Evolutionary conservation across 306 rosid species (phyloP), one percentile per base, ranked within the genome.

Genomic region (Cicer chorassanicum): DNA sequence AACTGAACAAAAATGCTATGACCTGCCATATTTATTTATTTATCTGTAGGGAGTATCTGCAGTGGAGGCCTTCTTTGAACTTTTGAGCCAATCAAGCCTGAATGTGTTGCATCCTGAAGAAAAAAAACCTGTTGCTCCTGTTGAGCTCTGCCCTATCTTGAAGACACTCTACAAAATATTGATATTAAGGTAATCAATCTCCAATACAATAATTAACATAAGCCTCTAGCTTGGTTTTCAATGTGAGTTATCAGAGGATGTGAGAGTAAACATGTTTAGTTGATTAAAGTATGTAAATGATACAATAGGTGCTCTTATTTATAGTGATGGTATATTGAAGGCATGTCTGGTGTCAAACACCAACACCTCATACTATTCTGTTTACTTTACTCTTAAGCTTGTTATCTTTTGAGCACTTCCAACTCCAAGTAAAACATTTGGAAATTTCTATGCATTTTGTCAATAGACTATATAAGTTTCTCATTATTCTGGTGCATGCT

Each of bases 61-160:
- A 19, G 96, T 93, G 70, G 72, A 83, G 39, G 97, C 93, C 60
- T 91, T 93, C 77, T 93, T 86, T 73, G 87, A 91, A 81, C 90
- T 91, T 80, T 81, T 93, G 71, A 93, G 98, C 70, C 98, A 93
- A 72, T 84, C 98, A 0, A 89, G 97, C 88, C 77, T 93, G 63
- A 93, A 87, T 72, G 93, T 93, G 9, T 59, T 84, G 75, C 98
- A 93, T 82, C 98, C 98, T 39, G 97, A 89, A 72, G 96, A 84
- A 77, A 89, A 93, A 45, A 93, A 89, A 78, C 96, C 77, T 6
- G 98, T 93, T 50, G 97, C 98, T 70, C 97, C 98, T 14, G 97
- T 88, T 19, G 92, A 93, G 79, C 92, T 93, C 29, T 93, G 97
- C 84, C 98, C 98, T 29, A 91, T 93, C 82, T 87, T 93, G 81